A percentile compares a stretch with the other conserved stretches of the same genome.
Evolutionary conservation across 2,329 filamentous ascomycete species (phyloP).

Genomic region (Ascochyta lentis): DNA sequence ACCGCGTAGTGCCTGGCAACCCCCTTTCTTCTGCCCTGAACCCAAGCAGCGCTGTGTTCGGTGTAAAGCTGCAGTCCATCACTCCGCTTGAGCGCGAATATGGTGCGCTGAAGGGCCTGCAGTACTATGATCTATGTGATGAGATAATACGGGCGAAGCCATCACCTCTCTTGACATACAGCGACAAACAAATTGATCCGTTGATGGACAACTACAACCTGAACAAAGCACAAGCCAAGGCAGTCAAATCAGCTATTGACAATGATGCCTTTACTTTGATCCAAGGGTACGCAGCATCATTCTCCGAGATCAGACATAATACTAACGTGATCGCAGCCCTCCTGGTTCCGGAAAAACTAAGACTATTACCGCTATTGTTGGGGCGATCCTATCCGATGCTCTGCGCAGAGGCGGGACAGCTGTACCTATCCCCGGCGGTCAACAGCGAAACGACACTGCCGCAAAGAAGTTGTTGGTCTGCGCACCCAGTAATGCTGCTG

Average conservation of each 20-base stretch:
- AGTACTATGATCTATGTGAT: slow-evolving; percentile 95
- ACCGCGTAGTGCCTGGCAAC: slow-evolving; percentile 74
- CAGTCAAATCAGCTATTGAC: slow-evolving; percentile 87
- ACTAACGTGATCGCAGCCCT: slow-evolving; percentile 61
- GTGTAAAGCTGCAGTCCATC: slow-evolving; percentile 87
- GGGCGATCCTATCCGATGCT: slow-evolving; percentile 74
- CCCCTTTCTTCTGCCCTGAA: slow-evolving; percentile 70
- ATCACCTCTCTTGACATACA: slow-evolving; percentile 84
- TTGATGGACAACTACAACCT: slow-evolving; percentile 80
- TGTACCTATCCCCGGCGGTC: slow-evolving; percentile 49
- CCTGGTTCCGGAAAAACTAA: slow-evolving; percentile 98
- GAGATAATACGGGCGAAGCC: slow-evolving; percentile 90
- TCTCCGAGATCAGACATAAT: not conserved
- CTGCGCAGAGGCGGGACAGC: slow-evolving; percentile 59
- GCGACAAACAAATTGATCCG: slow-evolving; percentile 72
- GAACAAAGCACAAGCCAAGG: slow-evolving; percentile 88
- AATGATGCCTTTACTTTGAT: slow-evolving; percentile 98
- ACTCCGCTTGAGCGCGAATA: slow-evolving; percentile 96
- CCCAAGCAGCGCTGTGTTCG: slow-evolving; percentile 73
- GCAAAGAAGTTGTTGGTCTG: slow-evolving; percentile 92
- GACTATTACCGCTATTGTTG: slow-evolving; percentile 95
- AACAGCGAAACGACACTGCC: slow-evolving; percentile 41
- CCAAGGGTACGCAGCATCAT: slow-evolving; percentile 69
- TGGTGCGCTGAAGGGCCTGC: slow-evolving; percentile 84
- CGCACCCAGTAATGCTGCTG: slow-evolving; percentile 97